phyloP scores from a whole-genome alignment of 108 stramenopile species.

The Cylindrotheca fusiformis region DNA sequence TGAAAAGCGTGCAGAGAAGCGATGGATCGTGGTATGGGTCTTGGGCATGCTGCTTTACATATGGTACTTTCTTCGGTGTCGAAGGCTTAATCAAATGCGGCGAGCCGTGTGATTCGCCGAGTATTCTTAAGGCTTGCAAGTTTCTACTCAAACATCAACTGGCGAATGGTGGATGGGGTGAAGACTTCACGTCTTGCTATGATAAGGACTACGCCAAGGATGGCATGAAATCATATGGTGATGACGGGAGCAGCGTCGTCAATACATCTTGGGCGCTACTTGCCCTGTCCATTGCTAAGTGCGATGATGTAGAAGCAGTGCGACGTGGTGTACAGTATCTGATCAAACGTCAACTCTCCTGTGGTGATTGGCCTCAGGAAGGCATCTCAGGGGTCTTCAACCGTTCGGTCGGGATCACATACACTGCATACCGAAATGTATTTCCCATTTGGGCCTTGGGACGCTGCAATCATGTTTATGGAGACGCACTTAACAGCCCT shows the following conservation, averaged over 20 bases:
- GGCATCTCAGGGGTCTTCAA: constrained; percentile 99
- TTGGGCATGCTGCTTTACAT: constrained; percentile 96
- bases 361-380: constrained; percentile 99
- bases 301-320: constrained; percentile 75
- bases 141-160: constrained; percentile 39
- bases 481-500: constrained; percentile 27
- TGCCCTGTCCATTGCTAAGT: constrained; percentile 83
- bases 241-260: constrained; percentile 92
- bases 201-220: constrained; percentile 91
- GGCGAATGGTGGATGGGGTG: constrained; percentile 98
- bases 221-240: constrained; percentile 88
- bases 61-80: constrained; percentile 96
- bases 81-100: constrained; percentile 87
- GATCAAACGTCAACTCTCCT: constrained; percentile 82
- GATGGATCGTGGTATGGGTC: constrained; percentile 96
- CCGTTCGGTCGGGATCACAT: constrained; percentile 96
- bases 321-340: constrained; percentile 76
- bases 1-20: constrained; percentile 90
- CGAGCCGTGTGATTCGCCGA: constrained; percentile 51
- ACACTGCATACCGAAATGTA: constrained; percentile 98
- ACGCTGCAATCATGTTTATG: constrained; percentile 73
- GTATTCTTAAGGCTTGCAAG: constrained; percentile 42
- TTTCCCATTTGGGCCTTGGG: constrained; percentile 99
- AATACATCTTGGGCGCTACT: constrained; percentile 98
- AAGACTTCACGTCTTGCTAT: constrained; percentile 96